Evolutionary conservation across 805 yeast genomes (phyloP).

Genomic region (Scheffersomyces ergatensis): DNA sequence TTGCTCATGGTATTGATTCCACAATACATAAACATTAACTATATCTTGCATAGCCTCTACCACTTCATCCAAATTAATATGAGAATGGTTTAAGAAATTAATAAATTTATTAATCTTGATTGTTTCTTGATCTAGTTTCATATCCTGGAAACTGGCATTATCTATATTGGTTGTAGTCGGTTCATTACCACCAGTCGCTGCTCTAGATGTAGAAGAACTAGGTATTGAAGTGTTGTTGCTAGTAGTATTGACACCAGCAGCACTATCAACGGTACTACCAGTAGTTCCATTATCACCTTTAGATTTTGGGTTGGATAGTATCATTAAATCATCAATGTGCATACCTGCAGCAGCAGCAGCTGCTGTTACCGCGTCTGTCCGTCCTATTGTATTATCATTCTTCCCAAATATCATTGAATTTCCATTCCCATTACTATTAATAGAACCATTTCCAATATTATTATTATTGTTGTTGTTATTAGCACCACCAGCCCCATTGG

Average conservation of each 20-base stretch:
- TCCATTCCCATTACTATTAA: not conserved
- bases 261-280: not conserved
- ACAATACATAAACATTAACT: constrained; percentile 73
- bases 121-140: constrained; percentile 33
- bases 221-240: constrained; percentile 1
- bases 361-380: not conserved
- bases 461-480: constrained; percentile 3
- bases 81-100: constrained; percentile 69
- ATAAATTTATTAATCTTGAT: constrained; percentile 55
- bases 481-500: constrained; percentile 10
- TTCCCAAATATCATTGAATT: not conserved
- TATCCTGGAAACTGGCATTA: constrained; percentile 19
- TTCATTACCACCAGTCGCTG: constrained; percentile 1
- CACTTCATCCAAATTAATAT: constrained; percentile 73
- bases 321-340: constrained; percentile 39
- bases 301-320: constrained; percentile 5
- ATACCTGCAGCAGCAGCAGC: constrained; percentile 8
- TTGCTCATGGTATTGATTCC: constrained; percentile 83
- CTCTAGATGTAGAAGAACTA: not conserved
- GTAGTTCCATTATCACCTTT: not conserved
- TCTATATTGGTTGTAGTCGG: not conserved
- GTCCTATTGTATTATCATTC: not conserved
- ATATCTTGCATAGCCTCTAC: constrained; percentile 84
- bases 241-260: constrained; percentile 1
- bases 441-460: not conserved